Base-by-base conservation (phyloP, 306 rosid species). In the Arachis hypogaea region DNA sequence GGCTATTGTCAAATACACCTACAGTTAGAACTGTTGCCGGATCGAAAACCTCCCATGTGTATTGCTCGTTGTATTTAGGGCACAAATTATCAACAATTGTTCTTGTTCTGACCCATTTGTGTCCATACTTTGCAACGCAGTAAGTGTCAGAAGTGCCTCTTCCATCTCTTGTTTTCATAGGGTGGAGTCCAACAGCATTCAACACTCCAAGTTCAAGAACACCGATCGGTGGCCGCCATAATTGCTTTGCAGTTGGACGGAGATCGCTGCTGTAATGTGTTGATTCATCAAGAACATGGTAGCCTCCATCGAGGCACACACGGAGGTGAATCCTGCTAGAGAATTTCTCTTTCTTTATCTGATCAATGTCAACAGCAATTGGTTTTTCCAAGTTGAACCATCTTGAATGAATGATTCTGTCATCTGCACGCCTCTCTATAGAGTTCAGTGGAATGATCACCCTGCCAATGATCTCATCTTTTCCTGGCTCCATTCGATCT, bases 11-110 rank as follows among this genome's bases (percentile, higher is more conserved):
- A 71, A 85, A 85, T 3, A 81, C 85, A 68, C 82, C 88, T 4
- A 85, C 76, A 9, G 88, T 81, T 2, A 85, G 80, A 6, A 85
- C 88, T 3, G 86, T 81, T 5, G 85, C 74, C 2, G 80, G 83
- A 75, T 85, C 88, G 72, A 77, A 85, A 18, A 85, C 88, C 66
- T 84, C 88, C 88, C 88, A 84, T 54, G 81, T 84, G 66, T 84
- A 84, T 65, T 84, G 85, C 71, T 84, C 88, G 3, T 84, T 84
- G 79, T 82, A 81, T 66, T 75, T 78, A 40, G 88, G 88, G 36
- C 45, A 40, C 12, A 84, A 9, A 58, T 76, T 81, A 12, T 85
- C 83, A 57, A 78, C 82, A 8, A 85, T 77, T 1, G 88, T 85
- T 12, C 88, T 72, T 57, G 84, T 85, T 71, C 81, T 61, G 14